Evolutionary conservation across 2,329 filamentous ascomycete genomes (phyloP).

Genomic region (Mycogone perniciosa): DNA sequence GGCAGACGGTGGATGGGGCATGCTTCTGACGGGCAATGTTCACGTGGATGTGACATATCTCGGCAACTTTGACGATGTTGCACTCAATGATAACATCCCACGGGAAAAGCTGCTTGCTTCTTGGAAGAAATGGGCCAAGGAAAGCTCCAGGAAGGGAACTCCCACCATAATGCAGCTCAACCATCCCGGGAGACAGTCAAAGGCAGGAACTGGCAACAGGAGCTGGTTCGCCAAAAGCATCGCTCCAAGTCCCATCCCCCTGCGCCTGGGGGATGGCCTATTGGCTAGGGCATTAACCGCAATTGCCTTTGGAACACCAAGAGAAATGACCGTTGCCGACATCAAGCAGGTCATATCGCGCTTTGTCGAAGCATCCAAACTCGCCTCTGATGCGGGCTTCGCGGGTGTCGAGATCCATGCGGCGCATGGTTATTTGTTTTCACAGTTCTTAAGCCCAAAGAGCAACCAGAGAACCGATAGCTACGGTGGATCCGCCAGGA

Average conservation of each 20-base stretch:
- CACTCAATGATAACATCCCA: slow-evolving; percentile 25
- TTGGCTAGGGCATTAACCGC: slow-evolving; percentile 25
- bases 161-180: slow-evolving; percentile 39
- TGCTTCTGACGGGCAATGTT: slow-evolving; percentile 46
- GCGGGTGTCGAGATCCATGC: slow-evolving; percentile 40
- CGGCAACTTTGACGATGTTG: slow-evolving; percentile 30
- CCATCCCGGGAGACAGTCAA: slow-evolving; percentile 42
- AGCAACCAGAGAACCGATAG: slow-evolving; percentile 47
- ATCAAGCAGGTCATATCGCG: slow-evolving; percentile 46
- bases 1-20: slow-evolving; percentile 48
- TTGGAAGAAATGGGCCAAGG: slow-evolving; percentile 33
- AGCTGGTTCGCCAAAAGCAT: slow-evolving; percentile 33
- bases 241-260: slow-evolving; percentile 37
- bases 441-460: slow-evolving; percentile 46
- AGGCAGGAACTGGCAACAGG: slow-evolving; percentile 30
- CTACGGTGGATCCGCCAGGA: slow-evolving; percentile 47
- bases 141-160: slow-evolving; percentile 27
- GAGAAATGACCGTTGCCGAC: slow-evolving; percentile 48
- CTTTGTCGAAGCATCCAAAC: slow-evolving; percentile 47
- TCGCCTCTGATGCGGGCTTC: slow-evolving; percentile 41
- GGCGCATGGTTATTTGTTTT: slow-evolving; percentile 52
- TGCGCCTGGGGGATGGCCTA: slow-evolving; percentile 35
- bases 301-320: slow-evolving; percentile 47
- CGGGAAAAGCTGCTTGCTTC: slow-evolving; percentile 23
- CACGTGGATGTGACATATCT: slow-evolving; percentile 35